Conservation (phyloP, 257 asterid genomes). For the Nicotiana paniculata region DNA sequence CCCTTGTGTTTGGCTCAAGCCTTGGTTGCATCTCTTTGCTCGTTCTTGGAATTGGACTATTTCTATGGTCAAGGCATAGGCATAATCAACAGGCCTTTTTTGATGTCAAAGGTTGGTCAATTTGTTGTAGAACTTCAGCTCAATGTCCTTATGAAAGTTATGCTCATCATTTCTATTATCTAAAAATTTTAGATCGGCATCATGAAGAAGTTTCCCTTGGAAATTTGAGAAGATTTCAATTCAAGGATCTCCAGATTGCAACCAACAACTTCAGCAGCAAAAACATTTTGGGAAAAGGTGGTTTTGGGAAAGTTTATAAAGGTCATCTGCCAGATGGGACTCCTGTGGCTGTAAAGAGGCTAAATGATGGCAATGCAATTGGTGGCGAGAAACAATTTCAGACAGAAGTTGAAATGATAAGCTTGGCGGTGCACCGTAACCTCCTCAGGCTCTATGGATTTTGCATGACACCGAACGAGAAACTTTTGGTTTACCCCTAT, state of each 20-base stretch:
- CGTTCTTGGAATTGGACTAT: constrained; percentile 48
- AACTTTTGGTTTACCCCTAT: constrained; percentile 83
- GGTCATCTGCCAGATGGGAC: constrained; percentile 75
- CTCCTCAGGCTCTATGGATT: constrained; percentile 82
- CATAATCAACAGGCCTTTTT: constrained; percentile 35
- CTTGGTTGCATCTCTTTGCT: constrained; percentile 56
- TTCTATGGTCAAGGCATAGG: constrained; percentile 54
- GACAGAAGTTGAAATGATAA: constrained; percentile 94
- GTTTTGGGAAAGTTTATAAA: constrained; percentile 87
- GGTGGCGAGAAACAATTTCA: constrained; percentile 90
- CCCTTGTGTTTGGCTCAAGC: constrained; percentile 63
- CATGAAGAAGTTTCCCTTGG: constrained; percentile 79
- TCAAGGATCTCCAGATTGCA: constrained; percentile 78
- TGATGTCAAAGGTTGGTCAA: constrained; percentile 52
- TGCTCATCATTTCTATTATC: constrained; percentile 2
- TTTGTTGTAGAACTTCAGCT: not conserved
- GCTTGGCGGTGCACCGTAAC: constrained; percentile 91
- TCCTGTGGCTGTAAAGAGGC: constrained; percentile 83
- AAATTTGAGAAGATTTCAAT: constrained; percentile 73
- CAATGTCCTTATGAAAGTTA: not conserved
- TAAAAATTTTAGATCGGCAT: constrained; percentile 41
- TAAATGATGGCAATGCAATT: constrained; percentile 71
- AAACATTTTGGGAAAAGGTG: constrained; percentile 88
- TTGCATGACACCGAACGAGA: constrained; percentile 80
- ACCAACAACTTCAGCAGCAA: constrained; percentile 80